Conservation (phyloP, 345 rosid species). For the Brassica cretica region DNA sequence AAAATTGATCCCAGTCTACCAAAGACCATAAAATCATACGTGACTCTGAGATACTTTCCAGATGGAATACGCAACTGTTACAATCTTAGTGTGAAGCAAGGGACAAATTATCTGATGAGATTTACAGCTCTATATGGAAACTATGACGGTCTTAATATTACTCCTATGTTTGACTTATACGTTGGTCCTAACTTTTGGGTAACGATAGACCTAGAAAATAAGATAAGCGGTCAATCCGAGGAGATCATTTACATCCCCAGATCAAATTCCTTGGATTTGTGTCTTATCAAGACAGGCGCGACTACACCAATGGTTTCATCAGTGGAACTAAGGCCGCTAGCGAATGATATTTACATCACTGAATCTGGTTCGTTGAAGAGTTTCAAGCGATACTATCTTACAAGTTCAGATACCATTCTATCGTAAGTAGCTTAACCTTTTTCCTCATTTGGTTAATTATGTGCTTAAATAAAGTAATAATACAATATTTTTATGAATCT, state of each 20-base stretch:
- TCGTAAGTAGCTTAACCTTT: conserved; percentile 4
- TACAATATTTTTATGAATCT: conserved; percentile 9
- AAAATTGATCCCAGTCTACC: neutral
- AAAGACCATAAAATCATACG: conserved; percentile 1
- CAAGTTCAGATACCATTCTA: neutral
- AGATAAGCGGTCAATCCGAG: conserved; percentile 2
- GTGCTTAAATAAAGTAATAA: neutral
- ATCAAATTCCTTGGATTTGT: conserved; percentile 20
- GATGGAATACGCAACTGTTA: conserved; percentile 44
- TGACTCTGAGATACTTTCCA: conserved; percentile 41
- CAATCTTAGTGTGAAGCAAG: conserved; percentile 28
- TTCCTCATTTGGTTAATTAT: neutral
- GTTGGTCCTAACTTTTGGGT: conserved; percentile 41
- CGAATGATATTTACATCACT: conserved; percentile 3
- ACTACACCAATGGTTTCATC: conserved; percentile 27
- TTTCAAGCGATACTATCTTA: conserved; percentile 1
- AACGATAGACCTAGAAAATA: conserved; percentile 16
- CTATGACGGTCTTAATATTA: conserved; percentile 21
- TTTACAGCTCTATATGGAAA: conserved; percentile 35
- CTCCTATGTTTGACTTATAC: conserved; percentile 36
- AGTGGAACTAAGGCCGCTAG: conserved; percentile 22
- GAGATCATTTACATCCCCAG: conserved; percentile 38
- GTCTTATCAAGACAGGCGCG: conserved; percentile 41
- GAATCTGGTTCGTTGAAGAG: conserved; percentile 21
- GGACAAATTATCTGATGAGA: conserved; percentile 38